These are phyloP conservation scores for Tetrapisispora iriomotensis DNA, from an alignment of 805 yeast genomes.

Conservation along the genomic window DNA sequence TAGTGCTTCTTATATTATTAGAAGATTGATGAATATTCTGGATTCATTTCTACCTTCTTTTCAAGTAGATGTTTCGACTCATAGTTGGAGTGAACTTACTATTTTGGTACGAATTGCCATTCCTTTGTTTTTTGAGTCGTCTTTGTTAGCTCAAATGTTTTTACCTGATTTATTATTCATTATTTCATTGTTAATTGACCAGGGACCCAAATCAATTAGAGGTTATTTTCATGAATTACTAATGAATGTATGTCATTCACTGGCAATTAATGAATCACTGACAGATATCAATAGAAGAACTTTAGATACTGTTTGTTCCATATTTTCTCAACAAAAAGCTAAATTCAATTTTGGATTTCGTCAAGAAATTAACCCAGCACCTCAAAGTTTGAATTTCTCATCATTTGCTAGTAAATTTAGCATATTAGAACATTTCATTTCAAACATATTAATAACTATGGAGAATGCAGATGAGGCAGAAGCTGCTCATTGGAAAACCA, in stretches of 20 bases:
- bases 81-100: slow-evolving; percentile 60
- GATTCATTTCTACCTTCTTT: slow-evolving; percentile 38
- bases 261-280: slow-evolving; percentile 47
- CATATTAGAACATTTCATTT: slow-evolving; percentile 50
- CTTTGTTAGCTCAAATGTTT: slow-evolving; percentile 48
- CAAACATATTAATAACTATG: slow-evolving; percentile 43
- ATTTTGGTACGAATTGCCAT: slow-evolving; percentile 56
- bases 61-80: slow-evolving; percentile 35
- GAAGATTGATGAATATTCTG: slow-evolving; percentile 46
- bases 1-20: slow-evolving; percentile 54
- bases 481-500: slow-evolving; percentile 46
- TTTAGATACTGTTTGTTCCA: slow-evolving; percentile 37
- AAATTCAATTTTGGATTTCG: slow-evolving; percentile 62
- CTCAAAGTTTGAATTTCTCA: slow-evolving; percentile 28
- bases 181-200: slow-evolving; percentile 47
- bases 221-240: slow-evolving; percentile 48
- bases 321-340: slow-evolving; percentile 48
- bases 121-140: slow-evolving; percentile 61
- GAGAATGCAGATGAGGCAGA: slow-evolving; percentile 37
- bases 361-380: slow-evolving; percentile 37
- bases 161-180: slow-evolving; percentile 65
- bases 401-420: slow-evolving; percentile 33
- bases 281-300: slow-evolving; percentile 30
- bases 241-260: slow-evolving; percentile 61
- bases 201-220: slow-evolving; percentile 48